Evolutionary conservation across 805 yeast genomes (phyloP).

Genomic region (Sugiyamaella mastotermitis): DNA sequence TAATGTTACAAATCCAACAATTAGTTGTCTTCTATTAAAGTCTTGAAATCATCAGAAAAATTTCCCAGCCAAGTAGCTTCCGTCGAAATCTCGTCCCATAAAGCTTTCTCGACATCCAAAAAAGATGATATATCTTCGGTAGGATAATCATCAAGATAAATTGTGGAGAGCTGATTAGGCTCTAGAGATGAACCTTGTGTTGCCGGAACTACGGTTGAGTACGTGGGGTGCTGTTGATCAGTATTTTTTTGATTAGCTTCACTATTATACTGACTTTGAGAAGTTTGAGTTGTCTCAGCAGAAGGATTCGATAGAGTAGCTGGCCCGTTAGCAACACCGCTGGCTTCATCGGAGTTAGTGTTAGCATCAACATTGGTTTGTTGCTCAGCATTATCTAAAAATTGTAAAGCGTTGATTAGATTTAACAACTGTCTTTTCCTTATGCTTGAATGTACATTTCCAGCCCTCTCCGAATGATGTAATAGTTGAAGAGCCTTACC

Average conservation of each 20-base stretch:
- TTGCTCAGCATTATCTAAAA: conserved; percentile 7
- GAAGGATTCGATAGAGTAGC: too few species aligned
- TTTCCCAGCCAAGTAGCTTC: conserved; percentile 19
- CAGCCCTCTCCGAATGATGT: conserved; percentile 11
- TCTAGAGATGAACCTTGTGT: too few species aligned
- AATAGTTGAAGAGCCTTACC: conserved; percentile 16
- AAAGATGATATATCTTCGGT: not conserved
- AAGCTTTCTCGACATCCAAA: conserved; percentile 12
- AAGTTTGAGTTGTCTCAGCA: not conserved
- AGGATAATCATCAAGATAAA: conserved; percentile 6
- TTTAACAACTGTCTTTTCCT: conserved; percentile 16
- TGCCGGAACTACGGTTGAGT: conserved; percentile 1
- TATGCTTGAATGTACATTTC: conserved; percentile 15
- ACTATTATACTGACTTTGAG: not conserved
- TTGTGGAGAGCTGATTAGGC: conserved; percentile 5
- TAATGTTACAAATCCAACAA: not conserved
- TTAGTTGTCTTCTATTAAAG: conserved; percentile 6
- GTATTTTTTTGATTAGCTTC: not conserved
- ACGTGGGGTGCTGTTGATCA: not conserved
- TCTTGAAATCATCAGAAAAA: conserved; percentile 15
- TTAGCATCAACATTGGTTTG: not conserved
- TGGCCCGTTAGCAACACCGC: too few species aligned
- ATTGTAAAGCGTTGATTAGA: conserved; percentile 14
- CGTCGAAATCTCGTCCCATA: conserved; percentile 17
- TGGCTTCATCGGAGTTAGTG: not conserved